phyloP scores from a whole-genome alignment of 1,284 basidiomycete genomes.

The Cutaneotrichosporon sp. region DNA sequence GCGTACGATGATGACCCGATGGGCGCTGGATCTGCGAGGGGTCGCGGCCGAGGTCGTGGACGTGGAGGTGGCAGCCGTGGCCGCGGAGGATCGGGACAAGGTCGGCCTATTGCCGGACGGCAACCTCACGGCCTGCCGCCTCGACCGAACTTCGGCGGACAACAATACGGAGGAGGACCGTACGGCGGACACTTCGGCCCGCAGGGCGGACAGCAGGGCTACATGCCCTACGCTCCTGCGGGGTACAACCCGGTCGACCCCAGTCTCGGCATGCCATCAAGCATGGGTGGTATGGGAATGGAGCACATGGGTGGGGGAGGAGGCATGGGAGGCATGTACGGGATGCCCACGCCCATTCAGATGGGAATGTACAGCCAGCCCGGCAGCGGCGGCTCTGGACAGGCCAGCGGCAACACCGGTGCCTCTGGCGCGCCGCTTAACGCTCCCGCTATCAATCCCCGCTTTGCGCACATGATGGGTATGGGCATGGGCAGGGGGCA shows the following conservation, averaged over 20 bases:
- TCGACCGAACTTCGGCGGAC: not conserved
- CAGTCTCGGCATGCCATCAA: slow-evolving; percentile 4
- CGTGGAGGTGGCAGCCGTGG: slow-evolving; percentile 25
- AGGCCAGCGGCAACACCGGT: too few relatives aligned
- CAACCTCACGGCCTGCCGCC: slow-evolving; percentile 4
- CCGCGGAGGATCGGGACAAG: slow-evolving; percentile 1
- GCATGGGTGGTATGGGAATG: slow-evolving; percentile 6
- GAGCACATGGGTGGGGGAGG: slow-evolving; percentile 4
- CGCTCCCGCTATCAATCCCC: slow-evolving; percentile 44
- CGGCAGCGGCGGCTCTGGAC: not conserved
- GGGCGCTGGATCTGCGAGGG: not conserved
- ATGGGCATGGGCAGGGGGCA: slow-evolving; percentile 11
- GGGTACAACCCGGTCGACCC: slow-evolving; percentile 15
- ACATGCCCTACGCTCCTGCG: slow-evolving; percentile 10
- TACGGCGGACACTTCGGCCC: too few relatives aligned
- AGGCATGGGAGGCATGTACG: slow-evolving; percentile 9
- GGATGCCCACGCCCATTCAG: slow-evolving; percentile 5
- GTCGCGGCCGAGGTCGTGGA: slow-evolving; percentile 14
- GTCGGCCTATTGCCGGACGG: slow-evolving; percentile 2
- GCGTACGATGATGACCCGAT: slow-evolving; percentile 20
- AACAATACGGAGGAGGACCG: too few relatives aligned
- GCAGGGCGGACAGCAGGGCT: not conserved
- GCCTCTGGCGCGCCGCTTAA: too few relatives aligned
- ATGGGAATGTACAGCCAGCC: slow-evolving; percentile 4
- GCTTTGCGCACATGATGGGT: slow-evolving; percentile 39